Base-by-base conservation (phyloP, 2,329 filamentous ascomycete species). In the Xylaria sp. region DNA sequence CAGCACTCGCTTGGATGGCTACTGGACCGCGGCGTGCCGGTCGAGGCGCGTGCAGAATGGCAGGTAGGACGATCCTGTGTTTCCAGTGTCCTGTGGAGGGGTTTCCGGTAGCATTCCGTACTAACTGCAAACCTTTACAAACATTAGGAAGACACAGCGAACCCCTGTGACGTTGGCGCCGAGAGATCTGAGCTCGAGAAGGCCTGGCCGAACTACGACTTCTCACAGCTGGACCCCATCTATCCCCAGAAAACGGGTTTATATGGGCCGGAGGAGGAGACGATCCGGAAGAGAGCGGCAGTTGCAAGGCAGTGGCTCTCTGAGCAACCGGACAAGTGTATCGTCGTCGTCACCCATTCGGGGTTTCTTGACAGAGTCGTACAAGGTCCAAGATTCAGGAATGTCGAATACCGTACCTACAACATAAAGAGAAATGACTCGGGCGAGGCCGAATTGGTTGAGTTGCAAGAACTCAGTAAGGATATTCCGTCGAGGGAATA, bases 231-330 rank as follows among this genome's bases (percentile, higher is more conserved):
- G 23, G 78, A 79, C 54, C 76, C 77, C 5, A 58, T 78, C 18
- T 79, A 78, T 54, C 78, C 78, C 18, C 70, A 76, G 63, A 79
- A 79, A 69, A 77, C 60, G 20, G 78, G 77, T 3, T n/a, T 79
- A 41, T 79, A 79, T 58, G 74, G 74, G 34, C 73, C 73, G 34
- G 73, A 74, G 12, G 75, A 79, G 63, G 74, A 76, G 34, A 72
- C 76, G 8, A 75, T 77, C 31, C 72, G 57, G 44, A 67, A 71
- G 51, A 73, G 78, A 60, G 77, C 75, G 10, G 56, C 65, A 15
- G 68, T 78, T 37, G 77, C 69, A n/a, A 76, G 73, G 60, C 65
- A 64, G 34, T 79, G 77, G 78, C 73, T 79, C 59, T 76, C 68
- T 52, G 64, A 76, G 41, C 74, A 76, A 41, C 69, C 73, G 2